These are phyloP conservation scores for Populus ilicifolia DNA, from an alignment of 345 rosid genomes.

Conservation along the genomic window DNA sequence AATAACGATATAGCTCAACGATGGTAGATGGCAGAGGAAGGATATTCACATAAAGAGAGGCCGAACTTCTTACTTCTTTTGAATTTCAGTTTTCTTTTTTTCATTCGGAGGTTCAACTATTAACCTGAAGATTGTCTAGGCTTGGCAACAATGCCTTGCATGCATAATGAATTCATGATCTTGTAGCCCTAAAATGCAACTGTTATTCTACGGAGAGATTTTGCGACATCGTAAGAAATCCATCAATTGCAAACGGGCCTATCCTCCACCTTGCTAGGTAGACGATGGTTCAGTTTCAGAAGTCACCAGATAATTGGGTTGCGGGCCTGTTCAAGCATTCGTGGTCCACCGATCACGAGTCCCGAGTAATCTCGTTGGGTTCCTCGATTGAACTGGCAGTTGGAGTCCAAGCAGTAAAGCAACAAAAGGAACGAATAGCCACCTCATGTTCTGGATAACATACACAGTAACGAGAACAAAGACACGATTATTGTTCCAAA, in stretches of 20 bases:
- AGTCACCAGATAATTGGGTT: background rate
- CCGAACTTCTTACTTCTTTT: background rate
- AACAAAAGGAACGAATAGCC: no score
- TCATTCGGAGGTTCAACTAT: background rate
- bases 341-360: background rate
- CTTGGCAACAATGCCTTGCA: background rate
- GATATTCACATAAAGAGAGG: background rate
- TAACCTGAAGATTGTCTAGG: background rate
- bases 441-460: no score
- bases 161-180: background rate
- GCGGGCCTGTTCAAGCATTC: background rate
- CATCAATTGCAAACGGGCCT: background rate
- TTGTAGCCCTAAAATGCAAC: background rate
- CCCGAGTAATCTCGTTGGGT: background rate
- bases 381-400: background rate
- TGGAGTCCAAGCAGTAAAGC: no score
- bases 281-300: background rate
- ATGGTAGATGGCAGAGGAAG: background rate
- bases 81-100: background rate
- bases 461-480: no score
- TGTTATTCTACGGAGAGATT: background rate
- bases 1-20: background rate
- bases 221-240: background rate
- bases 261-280: background rate
- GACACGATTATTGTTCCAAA: no score